phyloP scores from a whole-genome alignment of 2,329 filamentous ascomycete genomes.

The Aspergillus sojae region DNA sequence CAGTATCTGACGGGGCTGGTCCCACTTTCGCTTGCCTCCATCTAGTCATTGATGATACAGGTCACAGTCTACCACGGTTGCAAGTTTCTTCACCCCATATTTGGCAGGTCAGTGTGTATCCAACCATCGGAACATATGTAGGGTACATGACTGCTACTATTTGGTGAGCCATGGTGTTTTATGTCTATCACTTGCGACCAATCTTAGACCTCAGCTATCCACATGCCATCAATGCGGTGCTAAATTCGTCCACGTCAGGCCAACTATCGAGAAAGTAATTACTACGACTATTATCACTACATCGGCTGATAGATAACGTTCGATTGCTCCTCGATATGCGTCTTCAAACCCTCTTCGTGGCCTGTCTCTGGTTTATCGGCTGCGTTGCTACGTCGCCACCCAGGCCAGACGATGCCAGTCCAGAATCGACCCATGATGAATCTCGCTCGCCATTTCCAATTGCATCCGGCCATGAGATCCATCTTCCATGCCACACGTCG shows the following conservation, averaged over 20 bases:
- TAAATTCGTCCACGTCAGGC: neutral
- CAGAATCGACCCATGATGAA: too few species aligned
- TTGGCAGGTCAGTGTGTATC: neutral
- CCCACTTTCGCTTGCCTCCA: too few species aligned
- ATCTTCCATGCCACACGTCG: neutral
- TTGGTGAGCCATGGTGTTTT: neutral
- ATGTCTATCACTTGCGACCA: too few species aligned
- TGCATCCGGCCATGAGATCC: neutral
- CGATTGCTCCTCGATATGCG: neutral
- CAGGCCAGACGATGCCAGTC: too few species aligned
- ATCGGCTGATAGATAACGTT: rapidly evolving
- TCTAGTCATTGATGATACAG: neutral
- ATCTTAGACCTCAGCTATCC: neutral
- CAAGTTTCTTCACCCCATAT: neutral
- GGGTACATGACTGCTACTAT: neutral
- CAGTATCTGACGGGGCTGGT: neutral
- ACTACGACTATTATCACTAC: neutral
- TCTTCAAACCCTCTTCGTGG: neutral
- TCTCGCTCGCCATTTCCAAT: neutral
- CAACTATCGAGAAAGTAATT: neutral
- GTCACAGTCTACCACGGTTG: neutral
- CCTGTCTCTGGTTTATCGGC: neutral
- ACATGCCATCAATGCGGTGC: neutral
- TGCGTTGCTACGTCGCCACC: neutral
- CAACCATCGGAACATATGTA: neutral